Evolutionary conservation across 306 rosid genomes (phyloP).

Genomic region (Carpinus fangiana): DNA sequence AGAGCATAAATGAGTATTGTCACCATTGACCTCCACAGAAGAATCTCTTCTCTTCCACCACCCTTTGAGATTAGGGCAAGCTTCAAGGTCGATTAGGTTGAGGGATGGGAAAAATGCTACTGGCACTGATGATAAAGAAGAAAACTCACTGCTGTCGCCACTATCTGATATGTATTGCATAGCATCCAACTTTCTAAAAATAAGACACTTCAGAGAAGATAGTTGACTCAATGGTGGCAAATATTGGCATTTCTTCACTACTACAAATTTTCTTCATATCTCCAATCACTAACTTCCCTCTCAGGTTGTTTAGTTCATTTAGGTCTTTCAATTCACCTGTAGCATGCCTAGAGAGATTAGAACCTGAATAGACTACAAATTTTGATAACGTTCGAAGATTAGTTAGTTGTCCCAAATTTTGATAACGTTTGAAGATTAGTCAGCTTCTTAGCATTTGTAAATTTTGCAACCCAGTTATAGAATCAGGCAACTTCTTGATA

Average conservation of each 20-base stretch:
- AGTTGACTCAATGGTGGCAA: slow-evolving; percentile 6
- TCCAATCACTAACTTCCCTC: slow-evolving; percentile 1
- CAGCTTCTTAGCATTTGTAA: neutral
- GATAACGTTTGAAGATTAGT: slow-evolving; percentile 10
- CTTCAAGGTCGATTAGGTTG: fast-evolving
- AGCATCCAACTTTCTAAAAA: neutral
- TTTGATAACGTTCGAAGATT: slow-evolving; percentile 9
- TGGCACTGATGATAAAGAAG: neutral
- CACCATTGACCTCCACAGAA: neutral
- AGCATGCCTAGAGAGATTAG: neutral
- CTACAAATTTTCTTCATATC: neutral
- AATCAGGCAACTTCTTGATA: neutral
- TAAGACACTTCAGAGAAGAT: slow-evolving; percentile 4
- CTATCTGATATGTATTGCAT: slow-evolving; percentile 11
- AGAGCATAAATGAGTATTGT: neutral
- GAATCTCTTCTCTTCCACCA: slow-evolving; percentile 17
- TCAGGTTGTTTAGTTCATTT: neutral
- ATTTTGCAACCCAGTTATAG: neutral
- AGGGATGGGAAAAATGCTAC: slow-evolving; percentile 29
- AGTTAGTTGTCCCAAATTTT: neutral
- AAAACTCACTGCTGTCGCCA: neutral
- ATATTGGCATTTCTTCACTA: neutral
- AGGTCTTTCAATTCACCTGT: slow-evolving; percentile 1
- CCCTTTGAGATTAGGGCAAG: slow-evolving; percentile 19
- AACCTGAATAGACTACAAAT: neutral